phyloP scores from a whole-genome alignment of 331 rosid species.

The Quercus tomentella region DNA sequence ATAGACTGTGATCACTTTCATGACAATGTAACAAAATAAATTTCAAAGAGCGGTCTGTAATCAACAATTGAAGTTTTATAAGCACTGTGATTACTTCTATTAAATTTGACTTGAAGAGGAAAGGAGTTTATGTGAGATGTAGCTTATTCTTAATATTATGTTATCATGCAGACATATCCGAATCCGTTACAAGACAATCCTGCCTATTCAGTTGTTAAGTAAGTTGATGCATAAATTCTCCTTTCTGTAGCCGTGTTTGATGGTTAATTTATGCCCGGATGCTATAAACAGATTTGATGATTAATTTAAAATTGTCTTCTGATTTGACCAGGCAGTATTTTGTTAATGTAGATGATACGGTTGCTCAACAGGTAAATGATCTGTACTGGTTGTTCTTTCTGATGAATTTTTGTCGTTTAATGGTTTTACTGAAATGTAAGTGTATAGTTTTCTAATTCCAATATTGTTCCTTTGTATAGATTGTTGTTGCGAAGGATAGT shows the following conservation, averaged over 20 bases:
- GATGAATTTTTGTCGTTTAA: background rate
- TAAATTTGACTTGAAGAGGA: background rate
- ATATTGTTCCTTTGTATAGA: slow-evolving; percentile 10
- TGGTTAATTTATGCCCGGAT: background rate
- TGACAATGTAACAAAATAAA: background rate
- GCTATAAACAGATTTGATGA: background rate
- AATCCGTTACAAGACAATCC: slow-evolving; percentile 48
- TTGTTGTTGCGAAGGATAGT: slow-evolving; percentile 28
- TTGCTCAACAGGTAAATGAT: slow-evolving; percentile 35
- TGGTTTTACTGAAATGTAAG: background rate
- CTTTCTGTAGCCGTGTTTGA: background rate
- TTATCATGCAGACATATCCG: slow-evolving; percentile 33
- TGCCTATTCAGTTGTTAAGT: slow-evolving; percentile 40
- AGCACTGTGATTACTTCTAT: background rate
- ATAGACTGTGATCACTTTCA: background rate
- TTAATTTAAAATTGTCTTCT: background rate
- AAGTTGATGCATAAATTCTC: background rate
- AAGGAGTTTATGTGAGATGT: background rate
- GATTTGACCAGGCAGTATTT: slow-evolving; percentile 39
- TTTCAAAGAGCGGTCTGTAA: background rate
- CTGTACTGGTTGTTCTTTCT: background rate
- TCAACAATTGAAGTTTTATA: background rate
- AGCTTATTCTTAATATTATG: background rate
- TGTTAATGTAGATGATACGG: slow-evolving; percentile 42
- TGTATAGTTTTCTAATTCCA: background rate